phyloP scores from a whole-genome alignment of 768 basidiomycete genomes.

The Mycena vulgaris region DNA sequence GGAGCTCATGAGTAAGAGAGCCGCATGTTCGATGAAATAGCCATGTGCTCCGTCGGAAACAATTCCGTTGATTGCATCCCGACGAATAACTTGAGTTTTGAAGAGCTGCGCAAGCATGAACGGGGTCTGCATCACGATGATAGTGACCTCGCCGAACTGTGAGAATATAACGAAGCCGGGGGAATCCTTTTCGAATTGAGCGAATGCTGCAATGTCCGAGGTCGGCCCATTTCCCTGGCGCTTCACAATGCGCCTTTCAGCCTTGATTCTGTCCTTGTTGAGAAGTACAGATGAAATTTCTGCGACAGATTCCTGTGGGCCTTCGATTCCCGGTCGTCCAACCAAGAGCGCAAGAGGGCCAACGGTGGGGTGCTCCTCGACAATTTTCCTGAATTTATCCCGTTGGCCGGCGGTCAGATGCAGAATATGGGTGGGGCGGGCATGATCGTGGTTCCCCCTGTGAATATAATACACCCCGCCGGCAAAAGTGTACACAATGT shows the following conservation, averaged over 20 bases:
- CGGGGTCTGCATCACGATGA: slow-evolving; percentile 38
- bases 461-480: neutral
- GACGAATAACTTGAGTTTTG: neutral
- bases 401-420: neutral
- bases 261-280: slow-evolving; percentile 38
- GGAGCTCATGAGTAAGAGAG: slow-evolving; percentile 49
- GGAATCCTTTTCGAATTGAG: slow-evolving; percentile 19
- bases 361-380: slow-evolving; percentile 18
- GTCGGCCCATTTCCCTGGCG: neutral
- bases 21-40: slow-evolving; percentile 45
- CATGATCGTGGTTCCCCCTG: slow-evolving; percentile 2
- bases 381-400: neutral
- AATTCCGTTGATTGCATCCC: slow-evolving; percentile 48
- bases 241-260: slow-evolving; percentile 34
- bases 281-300: slow-evolving; percentile 38
- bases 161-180: slow-evolving; percentile 25
- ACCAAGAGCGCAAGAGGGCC: slow-evolving; percentile 25
- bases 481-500: neutral
- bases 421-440: neutral
- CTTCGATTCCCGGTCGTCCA: slow-evolving; percentile 38
- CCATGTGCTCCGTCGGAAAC: slow-evolving; percentile 55
- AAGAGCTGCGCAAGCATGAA: slow-evolving; percentile 38
- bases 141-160: slow-evolving; percentile 34
- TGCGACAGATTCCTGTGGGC: slow-evolving; percentile 41
- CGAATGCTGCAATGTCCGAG: slow-evolving; percentile 4